Evolutionary conservation across 2,329 filamentous ascomycete species (phyloP).

Genomic region (Rhinocladiella similis): DNA sequence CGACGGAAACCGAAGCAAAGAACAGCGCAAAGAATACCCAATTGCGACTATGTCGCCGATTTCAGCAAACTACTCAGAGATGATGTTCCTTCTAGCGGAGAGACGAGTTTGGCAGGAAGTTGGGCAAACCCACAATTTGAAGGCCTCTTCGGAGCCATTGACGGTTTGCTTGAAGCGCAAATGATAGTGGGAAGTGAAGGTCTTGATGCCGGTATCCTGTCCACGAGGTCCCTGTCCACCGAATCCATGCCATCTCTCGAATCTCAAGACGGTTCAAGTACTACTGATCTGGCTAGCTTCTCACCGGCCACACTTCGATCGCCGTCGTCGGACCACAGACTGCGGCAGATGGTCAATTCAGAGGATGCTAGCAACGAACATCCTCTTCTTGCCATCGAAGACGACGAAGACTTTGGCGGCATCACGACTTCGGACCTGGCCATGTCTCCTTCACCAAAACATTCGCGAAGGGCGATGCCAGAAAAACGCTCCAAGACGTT

Average conservation of each 20-base stretch:
- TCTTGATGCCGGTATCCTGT: conserved; percentile 46
- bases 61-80: conserved; percentile 60
- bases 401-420: conserved; percentile 27
- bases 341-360: conserved; percentile 51
- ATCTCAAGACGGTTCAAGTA: conserved; percentile 47
- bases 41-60: conserved; percentile 45
- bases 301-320: conserved; percentile 41
- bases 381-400: conserved; percentile 51
- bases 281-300: conserved; percentile 44
- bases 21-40: conserved; percentile 40
- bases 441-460: conserved; percentile 29
- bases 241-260: conserved; percentile 60
- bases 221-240: conserved; percentile 54
- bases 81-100: conserved; percentile 51
- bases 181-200: conserved; percentile 41
- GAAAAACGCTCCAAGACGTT: conserved; percentile 46
- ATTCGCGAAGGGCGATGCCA: conserved; percentile 6
- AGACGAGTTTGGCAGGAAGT: conserved; percentile 42
- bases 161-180: conserved; percentile 44
- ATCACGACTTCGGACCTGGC: conserved; percentile 14
- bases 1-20: conserved; percentile 44
- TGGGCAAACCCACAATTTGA: conserved; percentile 52
- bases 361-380: conserved; percentile 60
- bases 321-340: conserved; percentile 40
- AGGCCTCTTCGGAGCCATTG: conserved; percentile 56